phyloP scores from a whole-genome alignment of 1,284 basidiomycete species.

The Psilocybe mexicana region DNA sequence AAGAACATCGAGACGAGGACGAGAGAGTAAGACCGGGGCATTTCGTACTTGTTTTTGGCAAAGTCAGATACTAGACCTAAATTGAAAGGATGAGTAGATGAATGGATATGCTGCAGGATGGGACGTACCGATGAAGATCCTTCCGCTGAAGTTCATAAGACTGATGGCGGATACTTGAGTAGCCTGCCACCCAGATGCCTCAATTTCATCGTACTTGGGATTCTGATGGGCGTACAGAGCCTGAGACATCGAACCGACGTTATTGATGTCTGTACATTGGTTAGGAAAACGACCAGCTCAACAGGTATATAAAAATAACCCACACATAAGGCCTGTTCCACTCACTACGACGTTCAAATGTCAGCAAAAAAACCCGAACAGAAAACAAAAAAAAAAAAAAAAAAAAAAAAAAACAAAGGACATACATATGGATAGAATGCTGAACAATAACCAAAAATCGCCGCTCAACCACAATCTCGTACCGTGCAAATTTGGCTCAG shows the following conservation, averaged over 20 bases:
- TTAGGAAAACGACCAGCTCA: constrained; percentile 5
- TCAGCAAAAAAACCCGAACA: constrained; percentile 6
- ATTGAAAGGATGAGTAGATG: background rate
- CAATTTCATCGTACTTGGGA: constrained; percentile 60
- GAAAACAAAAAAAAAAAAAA: too few relatives aligned
- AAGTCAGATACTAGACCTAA: constrained; percentile 72
- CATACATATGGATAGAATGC: constrained; percentile 70
- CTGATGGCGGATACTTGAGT: constrained; percentile 86
- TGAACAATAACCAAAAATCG: constrained; percentile 80
- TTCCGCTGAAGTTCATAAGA: constrained; percentile 81
- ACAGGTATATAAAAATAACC: constrained; percentile 22
- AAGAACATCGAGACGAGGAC: constrained; percentile 66
- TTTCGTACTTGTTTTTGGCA: constrained; percentile 54
- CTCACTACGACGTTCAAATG: constrained; percentile 52
- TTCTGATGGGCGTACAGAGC: constrained; percentile 76
- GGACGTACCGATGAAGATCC: constrained; percentile 68
- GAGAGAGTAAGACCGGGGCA: constrained; percentile 74
- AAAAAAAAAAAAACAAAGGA: constrained; percentile 20
- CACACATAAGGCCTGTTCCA: constrained; percentile 89
- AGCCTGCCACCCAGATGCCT: constrained; percentile 78
- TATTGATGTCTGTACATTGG: constrained; percentile 77
- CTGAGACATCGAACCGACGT: constrained; percentile 90
- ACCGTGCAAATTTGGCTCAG: constrained; percentile 39
- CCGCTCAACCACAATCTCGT: constrained; percentile 31
- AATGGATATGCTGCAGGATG: background rate